Evolutionary conservation across 805 yeast species (phyloP), one percentile per base, ranked within the genome.

Genomic region (Wickerhamiella qilinensis): DNA sequence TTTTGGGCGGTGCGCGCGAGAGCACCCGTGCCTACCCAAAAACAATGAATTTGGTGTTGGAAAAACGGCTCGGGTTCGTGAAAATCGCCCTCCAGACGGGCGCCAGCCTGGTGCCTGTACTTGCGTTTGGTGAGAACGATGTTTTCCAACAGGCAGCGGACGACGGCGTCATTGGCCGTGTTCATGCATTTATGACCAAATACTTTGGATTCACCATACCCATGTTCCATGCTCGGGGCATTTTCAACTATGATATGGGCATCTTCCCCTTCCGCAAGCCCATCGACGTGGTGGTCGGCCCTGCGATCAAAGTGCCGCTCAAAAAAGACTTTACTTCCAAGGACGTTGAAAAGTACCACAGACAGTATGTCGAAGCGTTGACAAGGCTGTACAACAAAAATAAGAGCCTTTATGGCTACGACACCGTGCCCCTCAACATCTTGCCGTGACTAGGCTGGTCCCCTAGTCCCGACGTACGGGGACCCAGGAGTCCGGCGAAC

Each of bases 1-100:
- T 91, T 1, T 76, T 91, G 19, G 98, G 98, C 2, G 98, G 98
- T 0, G 97, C 97, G 0, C 80, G 84, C 43, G 98, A 91, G 52
- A 75, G 93, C 1, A 62, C 91, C 28, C 55, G 82, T 20, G 72
- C 82, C 4, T 63, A 65, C 38, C 75, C 79, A 0, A 72, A 73
- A 7, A 53, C 58, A 1, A 69, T 73, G 46, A 78, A 79, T 41
- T 60, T 91, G 35, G 82, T 91, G 0, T 59, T 91, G 31, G 67
- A 75, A 30, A 77, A 73, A 45, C 67, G 98, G 30, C 80, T 77
- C 51, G 98, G 98, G 0, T 91, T 91, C 58, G 75, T 91, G 21
- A 83, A 79, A 49, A 54, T 91, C 24, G 98, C 97, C 0, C 60
- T 91, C 43, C 77, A 77, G 52, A 62, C 77, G 14, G 88, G 88